Conservation (phyloP, 2,329 filamentous ascomycete species). For the Delphinella strobiligena region DNA sequence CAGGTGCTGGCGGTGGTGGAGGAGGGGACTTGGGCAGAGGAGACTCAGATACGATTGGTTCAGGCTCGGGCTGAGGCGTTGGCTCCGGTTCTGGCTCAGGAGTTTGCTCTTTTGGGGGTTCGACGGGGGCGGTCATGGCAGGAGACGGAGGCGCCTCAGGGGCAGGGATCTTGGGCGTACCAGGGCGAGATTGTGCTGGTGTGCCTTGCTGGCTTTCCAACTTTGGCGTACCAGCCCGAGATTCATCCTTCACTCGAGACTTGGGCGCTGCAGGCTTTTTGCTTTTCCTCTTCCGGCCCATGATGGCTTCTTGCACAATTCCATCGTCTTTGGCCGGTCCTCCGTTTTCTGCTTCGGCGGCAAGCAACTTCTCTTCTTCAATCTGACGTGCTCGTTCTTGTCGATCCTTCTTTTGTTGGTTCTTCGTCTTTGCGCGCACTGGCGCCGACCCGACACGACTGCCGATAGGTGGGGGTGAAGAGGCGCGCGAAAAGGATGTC, state of each 20-base stretch:
- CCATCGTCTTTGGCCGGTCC: not conserved
- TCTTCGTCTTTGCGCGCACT: constrained; percentile 60
- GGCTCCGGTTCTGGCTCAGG: not conserved
- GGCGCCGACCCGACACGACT: constrained; percentile 56
- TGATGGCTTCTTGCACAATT: constrained; percentile 53
- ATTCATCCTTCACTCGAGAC: not conserved
- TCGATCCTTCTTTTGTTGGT: constrained; percentile 60
- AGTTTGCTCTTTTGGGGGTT: not conserved
- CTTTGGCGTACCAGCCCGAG: not conserved
- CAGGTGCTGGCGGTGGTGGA: constrained; percentile 17
- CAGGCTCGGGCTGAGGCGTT: not conserved
- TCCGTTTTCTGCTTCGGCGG: constrained; percentile 36
- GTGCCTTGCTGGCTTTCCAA: not conserved
- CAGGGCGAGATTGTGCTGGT: not conserved
- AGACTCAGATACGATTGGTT: constrained; percentile 19
- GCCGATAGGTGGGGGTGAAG: constrained; percentile 42
- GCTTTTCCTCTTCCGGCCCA: constrained; percentile 74
- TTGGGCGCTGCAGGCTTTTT: constrained; percentile 44
- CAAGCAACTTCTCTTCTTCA: constrained; percentile 36
- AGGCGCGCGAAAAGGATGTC: constrained; percentile 58
- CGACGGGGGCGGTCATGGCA: not conserved
- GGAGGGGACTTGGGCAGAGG: constrained; percentile 18
- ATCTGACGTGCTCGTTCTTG: constrained; percentile 30
- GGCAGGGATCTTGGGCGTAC: not conserved
- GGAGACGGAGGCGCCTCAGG: not conserved